Evolutionary conservation across 177 flowering plant species (phyloP), one percentile per base, ranked within the genome.

Genomic region (Vitis hybrid): DNA sequence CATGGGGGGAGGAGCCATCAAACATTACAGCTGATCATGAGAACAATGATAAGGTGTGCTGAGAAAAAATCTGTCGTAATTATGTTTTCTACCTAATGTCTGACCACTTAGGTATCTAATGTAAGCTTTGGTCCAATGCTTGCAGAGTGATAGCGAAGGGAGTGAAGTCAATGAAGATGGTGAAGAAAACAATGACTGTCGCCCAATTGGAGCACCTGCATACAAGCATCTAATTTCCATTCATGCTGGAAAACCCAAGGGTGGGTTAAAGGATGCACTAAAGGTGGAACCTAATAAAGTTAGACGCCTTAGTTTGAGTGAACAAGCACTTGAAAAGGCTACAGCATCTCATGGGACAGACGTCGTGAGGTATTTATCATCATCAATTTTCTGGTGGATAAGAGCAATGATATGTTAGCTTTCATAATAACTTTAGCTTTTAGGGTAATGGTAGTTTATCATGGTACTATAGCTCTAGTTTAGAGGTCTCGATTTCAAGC

Each of bases 251-350:
- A 88, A 86, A 56, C 84, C 83, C 6, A 86, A 80, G 75, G 87
- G 85, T 40, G 84, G 87, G 1, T 60, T 86, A 15, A 69, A 69
- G 66, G 87, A 84, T 62, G 79, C 82, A 14, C 74, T 88, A 21
- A 80, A 74, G 75, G 75, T 80, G 11, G 85, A 84, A 5, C 18
- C 19, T 14, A 74, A 71, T 52, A 84, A 80, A 74, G 78, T 82
- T 65, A 77, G 86, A 60, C 89, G 91, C 56, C 81, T 88, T 52
- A 88, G 89, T 70, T 78, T 88, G 79, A 83, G 83, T 65, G 91
- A 86, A 64, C 83, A 83, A 64, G 75, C 69, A 27, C 84, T 84
- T 57, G 79, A 84, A 65, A 84, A 79, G 70, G 84, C 85, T 21
- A 19, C 78, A 11, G 67, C 21, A 68, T 14, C 76, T 59, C 80